Percentiles rank a stretch among this genome's conserved stretches.
phyloP scores from a whole-genome alignment of 768 basidiomycete species.

The Cyathus striatus region DNA sequence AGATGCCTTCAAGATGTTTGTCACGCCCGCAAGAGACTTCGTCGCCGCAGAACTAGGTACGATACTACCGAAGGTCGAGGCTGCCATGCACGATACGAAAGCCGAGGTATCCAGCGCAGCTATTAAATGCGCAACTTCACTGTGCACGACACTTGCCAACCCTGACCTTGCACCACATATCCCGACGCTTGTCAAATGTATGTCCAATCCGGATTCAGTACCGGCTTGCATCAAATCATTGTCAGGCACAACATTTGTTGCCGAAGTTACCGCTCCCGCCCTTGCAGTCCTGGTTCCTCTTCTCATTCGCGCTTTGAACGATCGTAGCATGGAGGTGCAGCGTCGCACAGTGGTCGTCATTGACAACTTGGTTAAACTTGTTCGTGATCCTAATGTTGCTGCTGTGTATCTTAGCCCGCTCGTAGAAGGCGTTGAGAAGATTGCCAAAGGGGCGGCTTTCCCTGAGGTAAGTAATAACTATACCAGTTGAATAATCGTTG shows the following conservation, averaged over 20 bases:
- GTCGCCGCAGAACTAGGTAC: conserved; percentile 82
- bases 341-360: conserved; percentile 91
- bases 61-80: conserved; percentile 82
- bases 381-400: conserved; percentile 85
- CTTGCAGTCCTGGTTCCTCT: conserved; percentile 94
- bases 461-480: conserved; percentile 64
- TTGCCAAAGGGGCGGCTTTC: conserved; percentile 88
- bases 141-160: conserved; percentile 90
- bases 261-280: conserved; percentile 95
- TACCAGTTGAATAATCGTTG: conserved; percentile 5
- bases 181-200: conserved; percentile 85
- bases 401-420: conserved; percentile 84
- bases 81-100: conserved; percentile 96
- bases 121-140: conserved; percentile 80
- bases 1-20: conserved; percentile 77
- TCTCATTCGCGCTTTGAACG: conserved; percentile 85
- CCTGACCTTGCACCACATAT: conserved; percentile 90
- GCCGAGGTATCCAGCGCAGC: conserved; percentile 85
- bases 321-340: conserved; percentile 94
- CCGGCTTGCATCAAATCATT: conserved; percentile 92
- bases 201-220: conserved; percentile 86
- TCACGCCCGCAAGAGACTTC: conserved; percentile 59
- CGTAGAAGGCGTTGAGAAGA: conserved; percentile 86
- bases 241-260: conserved; percentile 93
- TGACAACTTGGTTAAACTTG: conserved; percentile 96